phyloP scores from a whole-genome alignment of 208 protist genomes.

The Wallacemonas sp. region DNA sequence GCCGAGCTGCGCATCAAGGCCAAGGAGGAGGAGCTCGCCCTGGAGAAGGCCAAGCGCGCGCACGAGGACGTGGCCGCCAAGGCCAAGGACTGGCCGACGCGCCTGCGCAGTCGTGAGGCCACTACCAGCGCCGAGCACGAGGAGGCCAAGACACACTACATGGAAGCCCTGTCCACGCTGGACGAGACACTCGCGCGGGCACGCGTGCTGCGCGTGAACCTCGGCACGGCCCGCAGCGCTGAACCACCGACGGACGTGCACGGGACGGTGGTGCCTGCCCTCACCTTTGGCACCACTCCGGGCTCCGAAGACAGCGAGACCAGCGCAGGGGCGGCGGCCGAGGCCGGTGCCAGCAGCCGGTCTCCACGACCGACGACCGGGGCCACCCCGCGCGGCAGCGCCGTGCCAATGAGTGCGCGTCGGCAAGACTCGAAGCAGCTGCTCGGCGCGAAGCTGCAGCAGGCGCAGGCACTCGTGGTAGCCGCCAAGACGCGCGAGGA shows the following conservation, averaged over 20 bases:
- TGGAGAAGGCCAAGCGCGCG: slow-evolving; percentile 23
- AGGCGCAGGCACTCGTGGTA: neutral
- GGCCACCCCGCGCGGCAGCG: neutral
- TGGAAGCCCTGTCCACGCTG: slow-evolving; percentile 1
- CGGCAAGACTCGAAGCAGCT: slow-evolving; percentile 2
- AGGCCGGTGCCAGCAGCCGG: slow-evolving; percentile 9
- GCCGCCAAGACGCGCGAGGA: neutral
- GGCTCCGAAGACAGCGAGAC: slow-evolving; percentile 4
- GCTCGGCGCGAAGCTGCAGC: slow-evolving; percentile 1
- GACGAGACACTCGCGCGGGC: slow-evolving; percentile 8
- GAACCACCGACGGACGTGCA: neutral
- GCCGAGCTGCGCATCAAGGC: slow-evolving; percentile 45
- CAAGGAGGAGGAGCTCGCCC: slow-evolving; percentile 26
- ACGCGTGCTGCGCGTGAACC: slow-evolving; percentile 14
- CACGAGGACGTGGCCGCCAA: slow-evolving; percentile 14
- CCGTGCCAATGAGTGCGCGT: neutral
- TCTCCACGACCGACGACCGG: slow-evolving; percentile 2
- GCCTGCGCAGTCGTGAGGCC: neutral
- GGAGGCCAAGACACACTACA: slow-evolving; percentile 5
- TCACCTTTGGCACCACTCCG: neutral
- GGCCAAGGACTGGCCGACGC: slow-evolving; percentile 13
- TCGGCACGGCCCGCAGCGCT: slow-evolving; percentile 7
- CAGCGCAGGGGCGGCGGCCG: slow-evolving; percentile 6
- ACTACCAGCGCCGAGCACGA: slow-evolving; percentile 20
- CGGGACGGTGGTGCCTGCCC: slow-evolving; percentile 4